Base-by-base conservation (phyloP, 768 basidiomycete species). In the Termitomyces sp. region DNA sequence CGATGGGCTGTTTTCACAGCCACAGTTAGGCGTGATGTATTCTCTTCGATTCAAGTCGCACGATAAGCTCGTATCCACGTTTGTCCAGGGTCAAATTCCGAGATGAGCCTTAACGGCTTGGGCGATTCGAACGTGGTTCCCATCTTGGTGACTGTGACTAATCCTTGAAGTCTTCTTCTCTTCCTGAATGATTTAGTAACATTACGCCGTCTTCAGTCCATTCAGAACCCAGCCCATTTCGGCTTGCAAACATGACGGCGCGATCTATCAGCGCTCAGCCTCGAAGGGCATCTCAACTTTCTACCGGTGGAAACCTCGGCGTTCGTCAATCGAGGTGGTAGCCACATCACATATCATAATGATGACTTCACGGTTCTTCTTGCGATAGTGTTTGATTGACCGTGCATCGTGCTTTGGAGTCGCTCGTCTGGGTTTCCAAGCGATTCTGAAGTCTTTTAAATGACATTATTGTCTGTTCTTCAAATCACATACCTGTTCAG, bases 381-480 rank as follows among this genome's bases (percentile, higher is more conserved):
- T 4, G 6, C 20, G 6, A 30, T 18, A 5, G 13, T 38, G 6
- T 40, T 23, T 49, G 36, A 28, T 40, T 49, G 7, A 38, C 8
- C n/a, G 20, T 40, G 13, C 41, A 26, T 30, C 12, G 13, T 23
- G 23, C 13, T 26, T 46, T 28, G 5, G 50, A 40, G 36, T 23
- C 41, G 46, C 30, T 2, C 50, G 18, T 57, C 38, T 28, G 50
- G 36, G 38, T 23, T 35, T 61, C 35, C 18, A 57, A 48, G 28
- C 20, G 36, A n/a, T n/a, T n/a, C 14, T 50, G 53, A 32, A 49
- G 41, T 36, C 43, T 20, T n/a, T 26, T 51, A 36, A n/a, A 57
- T 36, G 33, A 51, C 18, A 57, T 56, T 50, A 52, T 51, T 44
- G 26, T 28, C 26, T 55, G 18, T 60, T 60, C 20, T 33, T 55